Conservation (phyloP, 805 yeast species). For the Myxozyma lipomycoides region DNA sequence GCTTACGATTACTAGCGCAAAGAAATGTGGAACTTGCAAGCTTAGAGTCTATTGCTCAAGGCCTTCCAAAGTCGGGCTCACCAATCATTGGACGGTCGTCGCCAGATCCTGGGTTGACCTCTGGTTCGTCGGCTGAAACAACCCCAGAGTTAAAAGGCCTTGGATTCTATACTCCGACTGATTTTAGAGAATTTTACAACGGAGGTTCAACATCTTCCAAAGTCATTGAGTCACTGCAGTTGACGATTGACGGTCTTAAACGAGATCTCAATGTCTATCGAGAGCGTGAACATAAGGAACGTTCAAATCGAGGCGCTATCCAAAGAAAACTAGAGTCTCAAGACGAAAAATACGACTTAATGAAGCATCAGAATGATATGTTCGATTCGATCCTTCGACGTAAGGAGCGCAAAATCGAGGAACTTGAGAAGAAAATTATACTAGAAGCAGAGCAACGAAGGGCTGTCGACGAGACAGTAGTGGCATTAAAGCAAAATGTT, state of each 20-base stretch:
- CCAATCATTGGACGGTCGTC: conserved; percentile 1
- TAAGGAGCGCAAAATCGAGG: conserved; percentile 64
- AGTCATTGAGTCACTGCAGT: conserved; percentile 43
- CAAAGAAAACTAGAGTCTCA: conserved; percentile 50
- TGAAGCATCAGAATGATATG: conserved; percentile 76
- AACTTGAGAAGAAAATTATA: conserved; percentile 54
- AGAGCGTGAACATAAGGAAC: conserved; percentile 45
- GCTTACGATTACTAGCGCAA: conserved; percentile 16
- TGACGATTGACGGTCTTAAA: conserved; percentile 53
- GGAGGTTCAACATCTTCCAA: conserved; percentile 7
- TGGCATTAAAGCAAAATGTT: conserved; percentile 7
- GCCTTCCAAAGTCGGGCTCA: conserved; percentile 8
- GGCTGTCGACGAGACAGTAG: neutral
- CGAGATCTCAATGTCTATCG: conserved; percentile 44
- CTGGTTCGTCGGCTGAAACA: neutral
- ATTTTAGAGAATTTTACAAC: neutral
- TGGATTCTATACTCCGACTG: neutral
- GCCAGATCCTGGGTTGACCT: neutral
- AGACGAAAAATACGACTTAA: conserved; percentile 47
- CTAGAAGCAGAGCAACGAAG: conserved; percentile 3
- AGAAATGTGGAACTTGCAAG: conserved; percentile 19
- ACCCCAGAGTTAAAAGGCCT: neutral
- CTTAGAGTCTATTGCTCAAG: conserved; percentile 20
- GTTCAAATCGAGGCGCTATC: conserved; percentile 49
- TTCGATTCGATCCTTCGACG: conserved; percentile 62